Evolutionary conservation across 2,329 filamentous ascomycete species (phyloP).

Genomic region (Taxawa tesnikishii): DNA sequence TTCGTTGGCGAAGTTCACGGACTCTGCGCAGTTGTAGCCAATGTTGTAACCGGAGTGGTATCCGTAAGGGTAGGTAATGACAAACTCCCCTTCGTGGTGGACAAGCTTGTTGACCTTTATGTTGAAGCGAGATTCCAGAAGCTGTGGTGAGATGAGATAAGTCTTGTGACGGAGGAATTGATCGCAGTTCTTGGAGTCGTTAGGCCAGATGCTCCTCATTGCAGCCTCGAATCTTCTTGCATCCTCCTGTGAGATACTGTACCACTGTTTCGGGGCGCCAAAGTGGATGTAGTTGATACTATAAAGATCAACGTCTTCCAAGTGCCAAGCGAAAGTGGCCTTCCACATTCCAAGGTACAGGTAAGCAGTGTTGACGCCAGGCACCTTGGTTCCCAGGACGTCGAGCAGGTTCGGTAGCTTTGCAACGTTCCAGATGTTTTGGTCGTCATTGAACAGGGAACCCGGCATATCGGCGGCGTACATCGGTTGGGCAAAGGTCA

Average conservation of each 20-base stretch:
- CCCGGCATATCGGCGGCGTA: constrained; percentile 96
- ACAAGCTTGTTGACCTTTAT: constrained; percentile 95
- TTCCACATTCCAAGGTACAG: constrained; percentile 99
- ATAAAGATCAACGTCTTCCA: constrained; percentile 97
- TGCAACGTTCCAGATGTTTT: constrained; percentile 83
- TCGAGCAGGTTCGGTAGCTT: constrained; percentile 89
- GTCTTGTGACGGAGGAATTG: constrained; percentile 97
- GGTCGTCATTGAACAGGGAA: constrained; percentile 80
- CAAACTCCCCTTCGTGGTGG: constrained; percentile 92
- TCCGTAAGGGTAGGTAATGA: constrained; percentile 96
- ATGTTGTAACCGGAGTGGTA: constrained; percentile 98
- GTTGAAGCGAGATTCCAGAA: constrained; percentile 75
- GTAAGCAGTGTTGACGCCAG: constrained; percentile 95
- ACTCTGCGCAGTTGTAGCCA: constrained; percentile 97
- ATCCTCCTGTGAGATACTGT: constrained; percentile 94
- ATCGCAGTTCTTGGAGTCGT: constrained; percentile 86
- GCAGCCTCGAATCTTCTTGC: constrained; percentile 83
- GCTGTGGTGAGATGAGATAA: constrained; percentile 85
- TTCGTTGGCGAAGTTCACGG: constrained; percentile 94
- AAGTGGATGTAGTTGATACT: constrained; percentile 99
- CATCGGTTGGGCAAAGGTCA: constrained; percentile 87
- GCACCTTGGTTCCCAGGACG: constrained; percentile 87
- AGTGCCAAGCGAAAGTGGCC: constrained; percentile 96
- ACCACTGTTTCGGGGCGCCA: constrained; percentile 97
- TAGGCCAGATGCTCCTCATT: constrained; percentile 91